A percentile compares a stretch with the other conserved stretches of the same genome.
Evolutionary conservation across 2,329 filamentous ascomycete species (phyloP).

Genomic region (Alternaria solani): DNA sequence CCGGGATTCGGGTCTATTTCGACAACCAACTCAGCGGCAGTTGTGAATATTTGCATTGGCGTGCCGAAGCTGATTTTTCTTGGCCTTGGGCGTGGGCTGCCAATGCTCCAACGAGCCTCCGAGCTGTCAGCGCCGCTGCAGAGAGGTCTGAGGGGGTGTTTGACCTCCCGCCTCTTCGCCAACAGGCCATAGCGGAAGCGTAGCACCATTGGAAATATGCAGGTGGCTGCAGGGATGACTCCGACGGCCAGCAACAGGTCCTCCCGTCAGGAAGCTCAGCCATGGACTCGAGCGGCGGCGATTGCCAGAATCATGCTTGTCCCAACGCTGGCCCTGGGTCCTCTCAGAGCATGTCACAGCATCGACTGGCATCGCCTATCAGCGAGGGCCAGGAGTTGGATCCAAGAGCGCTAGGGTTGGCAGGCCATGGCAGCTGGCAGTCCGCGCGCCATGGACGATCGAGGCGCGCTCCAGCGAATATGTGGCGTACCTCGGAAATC

Average conservation of each 20-base stretch:
- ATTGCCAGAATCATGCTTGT: neutral
- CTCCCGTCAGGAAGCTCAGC: neutral
- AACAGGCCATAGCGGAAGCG: slow-evolving; percentile 16
- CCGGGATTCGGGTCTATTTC: slow-evolving; percentile 11
- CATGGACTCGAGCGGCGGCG: slow-evolving; percentile 6
- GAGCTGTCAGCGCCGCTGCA: slow-evolving; percentile 16
- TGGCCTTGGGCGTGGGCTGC: slow-evolving; percentile 1
- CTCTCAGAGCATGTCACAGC: slow-evolving; percentile 5
- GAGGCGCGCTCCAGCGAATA: slow-evolving; percentile 22
- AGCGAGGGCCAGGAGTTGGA: slow-evolving; percentile 9
- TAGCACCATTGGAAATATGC: slow-evolving; percentile 19
- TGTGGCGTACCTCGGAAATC: slow-evolving; percentile 24
- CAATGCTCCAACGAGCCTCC: slow-evolving; percentile 12
- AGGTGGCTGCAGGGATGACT: slow-evolving; percentile 16
- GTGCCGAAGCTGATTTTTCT: slow-evolving; percentile 8
- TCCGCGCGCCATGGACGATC: slow-evolving; percentile 25
- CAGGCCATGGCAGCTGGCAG: slow-evolving; percentile 27
- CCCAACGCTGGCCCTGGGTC: neutral
- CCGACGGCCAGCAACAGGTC: slow-evolving; percentile 7
- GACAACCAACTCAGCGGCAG: neutral
- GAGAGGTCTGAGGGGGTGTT: slow-evolving; percentile 6
- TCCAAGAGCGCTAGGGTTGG: slow-evolving; percentile 22
- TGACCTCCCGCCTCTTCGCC: slow-evolving; percentile 14
- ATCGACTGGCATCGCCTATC: slow-evolving; percentile 19
- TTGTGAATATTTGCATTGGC: slow-evolving; percentile 4